A percentile compares a stretch with the other conserved stretches of the same genome.
Evolutionary conservation across 2,329 filamentous ascomycete species (phyloP).

Genomic region (Cladorrhinum sp.): DNA sequence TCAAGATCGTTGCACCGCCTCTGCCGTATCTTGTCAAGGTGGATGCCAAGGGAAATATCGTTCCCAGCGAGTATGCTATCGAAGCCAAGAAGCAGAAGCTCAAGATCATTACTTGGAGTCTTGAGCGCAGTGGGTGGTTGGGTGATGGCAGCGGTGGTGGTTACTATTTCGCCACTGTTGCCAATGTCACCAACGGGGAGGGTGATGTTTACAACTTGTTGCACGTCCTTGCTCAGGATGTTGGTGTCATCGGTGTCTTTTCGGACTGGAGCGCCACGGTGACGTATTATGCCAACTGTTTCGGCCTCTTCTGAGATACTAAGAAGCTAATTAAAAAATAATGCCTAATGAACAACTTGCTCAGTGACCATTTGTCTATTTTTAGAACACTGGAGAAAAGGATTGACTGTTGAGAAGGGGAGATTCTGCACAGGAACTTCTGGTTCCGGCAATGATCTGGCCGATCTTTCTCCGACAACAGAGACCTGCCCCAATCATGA

Average conservation of each 20-base stretch:
- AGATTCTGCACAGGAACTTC: neutral
- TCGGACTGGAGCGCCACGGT: slow-evolving; percentile 67
- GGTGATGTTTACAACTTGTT: slow-evolving; percentile 66
- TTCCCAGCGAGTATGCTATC: slow-evolving; percentile 61
- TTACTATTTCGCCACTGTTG: slow-evolving; percentile 57
- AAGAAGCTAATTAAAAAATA: neutral
- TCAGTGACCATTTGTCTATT: too few relatives aligned
- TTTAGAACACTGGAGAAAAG: neutral
- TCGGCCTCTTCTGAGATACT: slow-evolving; percentile 37
- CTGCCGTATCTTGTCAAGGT: slow-evolving; percentile 59
- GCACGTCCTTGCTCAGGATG: slow-evolving; percentile 59
- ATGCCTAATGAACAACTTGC: neutral
- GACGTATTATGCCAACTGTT: slow-evolving; percentile 71
- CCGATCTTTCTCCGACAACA: neutral
- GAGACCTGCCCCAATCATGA: neutral
- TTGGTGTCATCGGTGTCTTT: slow-evolving; percentile 61
- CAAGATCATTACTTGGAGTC: slow-evolving; percentile 65
- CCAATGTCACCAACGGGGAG: slow-evolving; percentile 55
- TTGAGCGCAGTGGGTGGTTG: slow-evolving; percentile 63
- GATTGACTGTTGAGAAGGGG: too few relatives aligned
- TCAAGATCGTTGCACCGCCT: slow-evolving; percentile 61
- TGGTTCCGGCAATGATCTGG: neutral
- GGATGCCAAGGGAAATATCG: slow-evolving; percentile 49
- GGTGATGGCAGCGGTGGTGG: slow-evolving; percentile 45
- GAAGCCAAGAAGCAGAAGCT: slow-evolving; percentile 59